Percentiles rank a stretch among this genome's conserved stretches.
These are phyloP conservation scores for Termitomyces sp. DNA, from an alignment of 768 basidiomycete species.

Conservation along the genomic window DNA sequence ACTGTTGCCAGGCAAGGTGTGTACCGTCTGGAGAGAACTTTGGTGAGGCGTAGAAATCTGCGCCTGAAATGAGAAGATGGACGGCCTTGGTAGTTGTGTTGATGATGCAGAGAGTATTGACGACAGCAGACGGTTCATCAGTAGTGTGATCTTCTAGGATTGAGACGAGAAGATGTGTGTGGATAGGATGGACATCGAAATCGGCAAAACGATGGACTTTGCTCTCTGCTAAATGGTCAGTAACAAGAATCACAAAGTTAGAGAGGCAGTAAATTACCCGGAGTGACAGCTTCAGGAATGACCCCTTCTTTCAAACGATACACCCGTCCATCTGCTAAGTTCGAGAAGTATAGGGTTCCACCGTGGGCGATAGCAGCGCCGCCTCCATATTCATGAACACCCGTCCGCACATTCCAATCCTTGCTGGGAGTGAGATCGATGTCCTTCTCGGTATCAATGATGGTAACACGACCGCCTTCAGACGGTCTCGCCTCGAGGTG, in stretches of 20 bases:
- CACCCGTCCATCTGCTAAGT: conserved; percentile 41
- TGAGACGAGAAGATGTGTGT: conserved; percentile 49
- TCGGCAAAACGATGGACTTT: conserved; percentile 56
- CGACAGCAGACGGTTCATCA: conserved; percentile 41
- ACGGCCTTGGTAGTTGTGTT: conserved; percentile 39
- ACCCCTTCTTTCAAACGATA: conserved; percentile 31
- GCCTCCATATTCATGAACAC: conserved; percentile 69
- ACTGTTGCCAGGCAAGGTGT: conserved; percentile 20
- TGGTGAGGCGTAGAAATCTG: conserved; percentile 67
- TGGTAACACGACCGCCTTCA: conserved; percentile 42
- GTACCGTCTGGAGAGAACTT: conserved; percentile 19
- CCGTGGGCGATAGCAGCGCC: conserved; percentile 43
- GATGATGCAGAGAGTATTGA: conserved; percentile 54
- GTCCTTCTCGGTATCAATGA: conserved; percentile 44
- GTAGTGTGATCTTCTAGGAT: conserved; percentile 69
- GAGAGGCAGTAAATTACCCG: conserved; percentile 36
- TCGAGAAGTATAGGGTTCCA: conserved; percentile 47
- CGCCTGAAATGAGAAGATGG: conserved; percentile 42
- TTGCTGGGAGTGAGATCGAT: conserved; percentile 44
- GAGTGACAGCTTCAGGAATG: conserved; percentile 48
- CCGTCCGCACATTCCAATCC: conserved; percentile 51
- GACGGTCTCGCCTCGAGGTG: conserved; percentile 56
- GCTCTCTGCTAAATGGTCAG: conserved; percentile 28
- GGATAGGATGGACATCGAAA: conserved; percentile 50
- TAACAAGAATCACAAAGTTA: background rate